phyloP scores from a whole-genome alignment of 257 asterid species.

The Solanum sejunctum region DNA sequence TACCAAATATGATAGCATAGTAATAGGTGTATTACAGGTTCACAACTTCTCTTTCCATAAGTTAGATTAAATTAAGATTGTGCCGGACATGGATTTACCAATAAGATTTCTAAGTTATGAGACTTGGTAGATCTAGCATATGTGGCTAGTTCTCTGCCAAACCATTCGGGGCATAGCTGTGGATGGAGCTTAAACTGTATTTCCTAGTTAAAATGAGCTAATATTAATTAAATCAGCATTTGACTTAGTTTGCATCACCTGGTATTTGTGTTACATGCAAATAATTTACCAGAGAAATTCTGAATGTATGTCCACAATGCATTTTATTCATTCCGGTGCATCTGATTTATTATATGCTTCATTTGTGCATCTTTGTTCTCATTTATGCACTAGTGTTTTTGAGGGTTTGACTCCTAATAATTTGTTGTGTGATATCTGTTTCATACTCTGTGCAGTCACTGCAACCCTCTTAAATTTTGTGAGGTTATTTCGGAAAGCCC shows the following conservation, averaged over 20 bases:
- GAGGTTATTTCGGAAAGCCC: conserved; percentile 58
- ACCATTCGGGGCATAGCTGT: not conserved
- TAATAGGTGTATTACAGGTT: not conserved
- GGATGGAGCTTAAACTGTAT: not conserved
- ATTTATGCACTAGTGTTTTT: not conserved
- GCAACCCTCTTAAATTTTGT: conserved; percentile 67
- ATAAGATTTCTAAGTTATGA: not conserved
- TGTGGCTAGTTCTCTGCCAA: not conserved
- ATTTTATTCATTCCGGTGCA: not conserved
- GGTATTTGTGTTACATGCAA: not conserved
- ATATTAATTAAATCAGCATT: not conserved
- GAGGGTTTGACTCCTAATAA: not conserved
- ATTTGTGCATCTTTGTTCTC: not conserved
- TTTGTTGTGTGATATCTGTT: conserved; percentile 4
- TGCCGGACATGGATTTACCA: not conserved
- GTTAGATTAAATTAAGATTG: not conserved
- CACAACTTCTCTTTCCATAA: not conserved
- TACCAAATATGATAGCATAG: not conserved
- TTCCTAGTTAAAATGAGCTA: not conserved
- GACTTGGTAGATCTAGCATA: not conserved
- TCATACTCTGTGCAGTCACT: conserved; percentile 31
- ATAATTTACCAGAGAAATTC: not conserved
- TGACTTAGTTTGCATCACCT: not conserved
- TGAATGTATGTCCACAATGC: not conserved
- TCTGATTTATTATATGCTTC: not conserved